Base-by-base conservation (phyloP, 2,329 filamentous ascomycete species). In the Talaromyces amestolkiae region DNA sequence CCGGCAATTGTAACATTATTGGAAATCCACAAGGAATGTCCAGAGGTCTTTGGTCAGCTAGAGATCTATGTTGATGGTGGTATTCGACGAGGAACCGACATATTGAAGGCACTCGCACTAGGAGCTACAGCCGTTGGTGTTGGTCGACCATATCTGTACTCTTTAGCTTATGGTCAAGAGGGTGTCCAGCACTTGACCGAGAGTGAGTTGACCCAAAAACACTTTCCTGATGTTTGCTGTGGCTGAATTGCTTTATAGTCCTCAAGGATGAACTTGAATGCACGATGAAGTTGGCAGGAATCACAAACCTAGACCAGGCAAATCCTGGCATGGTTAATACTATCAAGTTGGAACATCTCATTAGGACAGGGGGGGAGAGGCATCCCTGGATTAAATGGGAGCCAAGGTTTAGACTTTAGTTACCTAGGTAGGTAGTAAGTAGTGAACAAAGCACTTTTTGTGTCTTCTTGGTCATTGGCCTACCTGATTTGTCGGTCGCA, bases 1-100 rank as follows among this genome's bases (percentile, higher is more conserved):
- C 76, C 80, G 0, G 74, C 73, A 0, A 75, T 81, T 7, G 69
- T 82, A 11, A 77, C 79, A 2, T 72, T 82, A 0, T 69, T 82
- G 1, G 80, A 82, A 65, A 74, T 82, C 8, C 76, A 81, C 11
- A 75, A 67, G 13, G 67, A 68, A 8, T 81, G 75, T 63, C 80
- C 80, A 0, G 74, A 80, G 19, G 51, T 59, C 3, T 35, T 59
- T 1, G 41, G 31, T n/a, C 56, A 64, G 35, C 15, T 64, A 19
- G 62, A 64, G 15, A 64, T 64, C 17, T 58, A 58, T n/a, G 56
- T 64, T 27, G 62, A 64, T 15, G 62, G 62, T 3, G 62, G 62
- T 22, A 64, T 64, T 47, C 62, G 62, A 39, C 53, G 62, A 22
- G 62, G 62, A 49, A 47, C 62, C 35, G 53, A 64, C 24, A 64